Evolutionary conservation across 2,329 filamentous ascomycete genomes (phyloP).

Genomic region (Stachybotrys elegans): DNA sequence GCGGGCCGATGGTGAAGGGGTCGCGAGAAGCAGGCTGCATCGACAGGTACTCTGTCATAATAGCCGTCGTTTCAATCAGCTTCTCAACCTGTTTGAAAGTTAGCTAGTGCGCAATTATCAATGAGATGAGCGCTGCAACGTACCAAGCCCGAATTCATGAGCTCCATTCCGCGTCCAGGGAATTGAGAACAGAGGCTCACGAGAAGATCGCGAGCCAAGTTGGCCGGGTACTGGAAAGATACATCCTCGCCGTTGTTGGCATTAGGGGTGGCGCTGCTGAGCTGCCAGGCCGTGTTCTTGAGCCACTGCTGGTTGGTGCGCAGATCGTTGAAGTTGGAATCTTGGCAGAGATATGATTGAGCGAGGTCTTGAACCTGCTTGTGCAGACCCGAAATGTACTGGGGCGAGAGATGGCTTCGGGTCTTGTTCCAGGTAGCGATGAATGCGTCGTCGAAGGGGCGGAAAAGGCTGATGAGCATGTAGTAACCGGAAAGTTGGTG

Average conservation of each 20-base stretch:
- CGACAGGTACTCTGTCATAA: constrained; percentile 68
- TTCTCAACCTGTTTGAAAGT: constrained; percentile 60
- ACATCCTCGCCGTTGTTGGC: constrained; percentile 45
- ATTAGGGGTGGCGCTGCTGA: constrained; percentile 47
- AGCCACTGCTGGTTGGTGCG: constrained; percentile 60
- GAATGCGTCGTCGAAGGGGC: constrained; percentile 61
- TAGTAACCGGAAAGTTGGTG: constrained; percentile 53
- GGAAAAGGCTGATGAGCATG: constrained; percentile 57
- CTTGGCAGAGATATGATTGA: constrained; percentile 46
- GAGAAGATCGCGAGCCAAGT: constrained; percentile 58
- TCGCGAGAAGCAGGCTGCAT: constrained; percentile 55
- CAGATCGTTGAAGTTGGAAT: constrained; percentile 51
- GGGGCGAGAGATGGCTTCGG: constrained; percentile 48
- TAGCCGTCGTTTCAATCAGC: constrained; percentile 69
- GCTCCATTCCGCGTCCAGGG: constrained; percentile 66
- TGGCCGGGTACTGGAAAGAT: constrained; percentile 59
- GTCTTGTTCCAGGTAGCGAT: constrained; percentile 64
- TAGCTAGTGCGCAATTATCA: neutral
- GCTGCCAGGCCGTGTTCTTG: constrained; percentile 58
- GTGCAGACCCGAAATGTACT: constrained; percentile 54
- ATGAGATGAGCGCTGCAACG: constrained; percentile 24
- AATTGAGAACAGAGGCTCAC: constrained; percentile 65
- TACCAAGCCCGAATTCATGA: constrained; percentile 70
- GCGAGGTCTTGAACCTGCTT: constrained; percentile 56
- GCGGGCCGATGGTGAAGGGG: constrained; percentile 61